phyloP scores from a whole-genome alignment of 139 green algal species.

The Medakamo hakoo region DNA sequence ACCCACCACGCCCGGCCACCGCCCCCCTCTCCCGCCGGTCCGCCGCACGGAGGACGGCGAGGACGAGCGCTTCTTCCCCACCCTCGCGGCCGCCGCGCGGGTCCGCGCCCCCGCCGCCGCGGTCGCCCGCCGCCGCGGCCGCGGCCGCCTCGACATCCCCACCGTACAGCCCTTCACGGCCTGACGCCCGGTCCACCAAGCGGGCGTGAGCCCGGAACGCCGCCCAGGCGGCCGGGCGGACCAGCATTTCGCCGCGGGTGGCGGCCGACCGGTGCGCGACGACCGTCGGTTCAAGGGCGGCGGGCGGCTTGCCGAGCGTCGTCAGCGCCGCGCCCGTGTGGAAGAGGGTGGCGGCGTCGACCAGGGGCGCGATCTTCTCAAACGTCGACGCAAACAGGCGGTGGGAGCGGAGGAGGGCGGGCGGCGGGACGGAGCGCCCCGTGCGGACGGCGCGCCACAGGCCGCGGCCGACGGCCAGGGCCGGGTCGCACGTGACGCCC shows the following conservation, averaged over 20 bases:
- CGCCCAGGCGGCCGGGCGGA: neutral
- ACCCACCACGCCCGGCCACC: too few relatives aligned
- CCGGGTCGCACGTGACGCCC: slow-evolving; percentile 31
- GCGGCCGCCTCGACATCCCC: too few relatives aligned
- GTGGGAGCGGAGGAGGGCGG: slow-evolving; percentile 24
- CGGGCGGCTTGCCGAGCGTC: slow-evolving; percentile 16
- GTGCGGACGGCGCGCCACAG: slow-evolving; percentile 24
- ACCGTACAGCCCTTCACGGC: too few relatives aligned
- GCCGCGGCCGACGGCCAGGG: slow-evolving; percentile 24
- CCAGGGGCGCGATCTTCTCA: slow-evolving; percentile 14
- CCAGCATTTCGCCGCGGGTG: slow-evolving; percentile 28
- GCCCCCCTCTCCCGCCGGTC: too few relatives aligned
- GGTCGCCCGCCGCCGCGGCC: too few relatives aligned
- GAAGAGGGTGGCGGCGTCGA: slow-evolving; percentile 31
- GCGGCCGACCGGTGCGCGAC: slow-evolving; percentile 17
- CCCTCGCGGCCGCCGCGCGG: too few relatives aligned
- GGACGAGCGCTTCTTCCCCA: too few relatives aligned
- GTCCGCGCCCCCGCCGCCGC: too few relatives aligned
- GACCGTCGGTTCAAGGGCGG: slow-evolving; percentile 14
- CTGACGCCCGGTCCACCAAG: too few relatives aligned
- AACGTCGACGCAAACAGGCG: slow-evolving; percentile 12
- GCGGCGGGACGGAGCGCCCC: slow-evolving; percentile 21
- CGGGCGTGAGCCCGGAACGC: too few relatives aligned
- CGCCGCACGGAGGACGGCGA: too few relatives aligned
- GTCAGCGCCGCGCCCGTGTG: slow-evolving; percentile 29